Conservation (phyloP, 1,284 basidiomycete genomes). For the Ceratobasidium sp. region DNA sequence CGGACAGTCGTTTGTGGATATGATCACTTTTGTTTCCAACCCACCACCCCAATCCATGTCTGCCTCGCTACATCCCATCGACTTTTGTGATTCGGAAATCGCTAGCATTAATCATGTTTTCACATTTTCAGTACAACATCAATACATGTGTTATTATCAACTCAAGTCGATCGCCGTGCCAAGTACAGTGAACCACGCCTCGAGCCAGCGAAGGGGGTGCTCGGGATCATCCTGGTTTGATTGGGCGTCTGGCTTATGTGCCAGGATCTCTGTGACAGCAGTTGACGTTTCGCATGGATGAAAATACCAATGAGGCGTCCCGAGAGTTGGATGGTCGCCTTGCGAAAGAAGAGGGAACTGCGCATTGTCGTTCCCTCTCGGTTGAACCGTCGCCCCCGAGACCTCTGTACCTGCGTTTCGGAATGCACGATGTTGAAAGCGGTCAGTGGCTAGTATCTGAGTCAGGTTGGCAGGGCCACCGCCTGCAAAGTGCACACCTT, state of each 20-base stretch:
- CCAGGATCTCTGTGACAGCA: slow-evolving; percentile 72
- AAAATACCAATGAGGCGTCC: slow-evolving; percentile 79
- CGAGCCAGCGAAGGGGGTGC: slow-evolving; percentile 64
- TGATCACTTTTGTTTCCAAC: slow-evolving; percentile 8
- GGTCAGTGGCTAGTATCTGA: slow-evolving; percentile 11
- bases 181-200: slow-evolving; percentile 79
- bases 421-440: slow-evolving; percentile 24
- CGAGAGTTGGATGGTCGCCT: slow-evolving; percentile 81
- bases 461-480: slow-evolving; percentile 12
- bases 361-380: slow-evolving; percentile 50
- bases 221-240: slow-evolving; percentile 52
- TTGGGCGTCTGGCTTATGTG: slow-evolving; percentile 56
- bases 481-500: slow-evolving; percentile 1
- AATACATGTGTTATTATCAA: slow-evolving; percentile 33
- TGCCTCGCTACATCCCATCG: not conserved
- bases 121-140: slow-evolving; percentile 27
- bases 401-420: not conserved
- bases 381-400: not conserved
- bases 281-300: slow-evolving; percentile 81
- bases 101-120: slow-evolving; percentile 24
- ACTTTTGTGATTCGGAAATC: not conserved
- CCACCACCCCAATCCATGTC: not conserved
- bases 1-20: slow-evolving; percentile 31
- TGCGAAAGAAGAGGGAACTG: slow-evolving; percentile 80
- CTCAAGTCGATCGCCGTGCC: slow-evolving; percentile 67